Percentiles rank a stretch among this genome's conserved stretches.
phyloP scores from a whole-genome alignment of 2,329 filamentous ascomycete genomes.

The Echinosphaeria canescens region DNA sequence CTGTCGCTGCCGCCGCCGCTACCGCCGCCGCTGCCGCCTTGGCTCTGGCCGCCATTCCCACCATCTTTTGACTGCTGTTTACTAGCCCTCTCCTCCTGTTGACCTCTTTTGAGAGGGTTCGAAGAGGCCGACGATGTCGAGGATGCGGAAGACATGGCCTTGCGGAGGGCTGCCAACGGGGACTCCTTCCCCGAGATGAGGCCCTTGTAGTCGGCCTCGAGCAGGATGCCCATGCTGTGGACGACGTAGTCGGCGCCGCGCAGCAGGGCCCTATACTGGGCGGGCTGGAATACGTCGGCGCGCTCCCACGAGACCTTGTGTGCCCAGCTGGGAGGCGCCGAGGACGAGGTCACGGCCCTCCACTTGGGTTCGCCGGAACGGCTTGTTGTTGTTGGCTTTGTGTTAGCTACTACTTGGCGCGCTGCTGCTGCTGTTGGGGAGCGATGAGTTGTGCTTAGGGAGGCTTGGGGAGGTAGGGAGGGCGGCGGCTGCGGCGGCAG shows the following conservation, averaged over 20 bases:
- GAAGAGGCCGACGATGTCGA: slow-evolving; percentile 30
- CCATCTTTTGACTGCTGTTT: too few relatives aligned
- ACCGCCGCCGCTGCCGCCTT: not conserved
- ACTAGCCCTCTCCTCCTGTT: too few relatives aligned
- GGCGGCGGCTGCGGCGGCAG: too few relatives aligned
- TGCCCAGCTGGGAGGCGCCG: slow-evolving; percentile 58
- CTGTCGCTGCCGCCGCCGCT: slow-evolving; percentile 9
- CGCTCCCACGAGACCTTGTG: slow-evolving; percentile 68
- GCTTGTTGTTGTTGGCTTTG: too few relatives aligned
- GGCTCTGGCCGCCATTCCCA: too few relatives aligned
- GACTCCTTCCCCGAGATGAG: slow-evolving; percentile 69
- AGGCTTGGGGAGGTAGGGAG: too few relatives aligned
- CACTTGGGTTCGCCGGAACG: slow-evolving; percentile 81
- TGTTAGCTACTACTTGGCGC: too few relatives aligned
- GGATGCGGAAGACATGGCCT: slow-evolving; percentile 52
- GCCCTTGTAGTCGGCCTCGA: slow-evolving; percentile 96
- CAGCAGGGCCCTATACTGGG: slow-evolving; percentile 58
- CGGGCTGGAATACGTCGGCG: slow-evolving; percentile 69
- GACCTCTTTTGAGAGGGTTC: slow-evolving; percentile 44
- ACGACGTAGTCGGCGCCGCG: slow-evolving; percentile 66
- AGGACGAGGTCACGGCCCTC: slow-evolving; percentile 53
- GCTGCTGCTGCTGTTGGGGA: not conserved
- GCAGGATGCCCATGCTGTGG: slow-evolving; percentile 86
- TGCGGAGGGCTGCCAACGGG: slow-evolving; percentile 53
- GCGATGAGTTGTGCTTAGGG: slow-evolving; percentile 1